Evolutionary conservation across 768 basidiomycete genomes (phyloP).

Genomic region (Hemileccinum impolitum): DNA sequence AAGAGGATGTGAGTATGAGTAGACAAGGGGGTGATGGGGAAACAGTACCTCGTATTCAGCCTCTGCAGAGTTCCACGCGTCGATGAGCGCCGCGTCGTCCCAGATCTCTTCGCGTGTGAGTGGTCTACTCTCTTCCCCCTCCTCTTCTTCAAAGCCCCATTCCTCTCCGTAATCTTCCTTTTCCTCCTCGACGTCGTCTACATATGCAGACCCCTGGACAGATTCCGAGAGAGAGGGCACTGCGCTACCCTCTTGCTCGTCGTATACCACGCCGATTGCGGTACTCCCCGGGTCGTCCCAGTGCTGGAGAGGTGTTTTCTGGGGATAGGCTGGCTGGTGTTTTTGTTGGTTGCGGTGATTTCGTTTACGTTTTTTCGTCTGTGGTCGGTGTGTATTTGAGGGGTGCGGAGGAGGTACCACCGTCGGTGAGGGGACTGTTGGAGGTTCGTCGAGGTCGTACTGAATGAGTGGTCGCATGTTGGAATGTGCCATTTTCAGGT

Average conservation of each 20-base stretch:
- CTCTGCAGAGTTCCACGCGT: slow-evolving; percentile 81
- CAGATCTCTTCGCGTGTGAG: slow-evolving; percentile 75
- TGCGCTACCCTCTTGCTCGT: slow-evolving; percentile 19
- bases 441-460: slow-evolving; percentile 26
- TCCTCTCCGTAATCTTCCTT: too few relatives aligned
- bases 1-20: neutral
- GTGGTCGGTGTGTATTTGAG: slow-evolving; percentile 25
- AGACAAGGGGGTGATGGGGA: neutral
- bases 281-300: slow-evolving; percentile 40
- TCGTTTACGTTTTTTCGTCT: slow-evolving; percentile 52
- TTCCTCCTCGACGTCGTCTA: slow-evolving; percentile 12
- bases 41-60: slow-evolving; percentile 67
- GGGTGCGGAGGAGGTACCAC: neutral
- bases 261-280: slow-evolving; percentile 29
- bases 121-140: slow-evolving; percentile 55
- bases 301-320: slow-evolving; percentile 33
- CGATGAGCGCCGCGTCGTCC: slow-evolving; percentile 81
- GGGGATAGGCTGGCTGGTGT: neutral
- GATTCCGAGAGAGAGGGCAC: neutral
- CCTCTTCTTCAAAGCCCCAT: too few relatives aligned
- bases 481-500: too few relatives aligned
- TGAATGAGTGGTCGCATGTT: slow-evolving; percentile 28
- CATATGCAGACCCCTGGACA: slow-evolving; percentile 1
- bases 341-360: slow-evolving; percentile 16
- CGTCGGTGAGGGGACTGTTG: neutral